phyloP scores from a whole-genome alignment of 331 rosid genomes.

The Telfairia occidentalis region DNA sequence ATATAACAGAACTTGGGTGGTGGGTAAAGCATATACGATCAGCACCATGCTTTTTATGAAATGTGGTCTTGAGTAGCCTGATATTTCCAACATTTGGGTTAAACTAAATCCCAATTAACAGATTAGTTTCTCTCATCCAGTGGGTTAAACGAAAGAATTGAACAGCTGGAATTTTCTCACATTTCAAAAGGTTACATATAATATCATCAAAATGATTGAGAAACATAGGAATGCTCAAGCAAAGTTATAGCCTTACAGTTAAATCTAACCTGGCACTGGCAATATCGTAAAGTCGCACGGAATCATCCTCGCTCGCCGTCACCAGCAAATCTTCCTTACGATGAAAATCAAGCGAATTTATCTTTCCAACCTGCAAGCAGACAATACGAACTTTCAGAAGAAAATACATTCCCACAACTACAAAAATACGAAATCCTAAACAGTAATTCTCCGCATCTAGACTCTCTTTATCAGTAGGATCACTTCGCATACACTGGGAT shows the following conservation, averaged over 20 bases:
- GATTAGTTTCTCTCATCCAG: neutral
- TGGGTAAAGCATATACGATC: conserved; percentile 88
- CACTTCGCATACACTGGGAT: neutral
- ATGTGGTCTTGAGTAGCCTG: conserved; percentile 87
- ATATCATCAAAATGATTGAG: neutral
- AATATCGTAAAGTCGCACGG: conserved; percentile 83
- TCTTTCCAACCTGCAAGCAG: conserved; percentile 58
- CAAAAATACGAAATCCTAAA: neutral
- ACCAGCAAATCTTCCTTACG: conserved; percentile 84
- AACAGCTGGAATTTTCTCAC: neutral
- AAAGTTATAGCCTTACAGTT: neutral
- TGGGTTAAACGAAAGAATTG: neutral
- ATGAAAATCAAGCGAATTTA: conserved; percentile 78
- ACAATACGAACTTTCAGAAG: neutral
- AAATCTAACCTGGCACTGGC: conserved; percentile 75
- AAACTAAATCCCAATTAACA: neutral
- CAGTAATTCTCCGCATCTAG: neutral
- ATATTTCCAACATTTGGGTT: conserved; percentile 15
- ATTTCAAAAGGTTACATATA: neutral
- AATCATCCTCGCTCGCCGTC: conserved; percentile 84
- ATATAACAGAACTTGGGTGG: conserved; percentile 84
- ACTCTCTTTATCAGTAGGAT: neutral
- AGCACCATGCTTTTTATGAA: conserved; percentile 87
- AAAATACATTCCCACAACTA: neutral
- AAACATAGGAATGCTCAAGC: neutral